Base-by-base conservation (phyloP, 805 yeast species). In the Metschnikowia cerradonensis region DNA sequence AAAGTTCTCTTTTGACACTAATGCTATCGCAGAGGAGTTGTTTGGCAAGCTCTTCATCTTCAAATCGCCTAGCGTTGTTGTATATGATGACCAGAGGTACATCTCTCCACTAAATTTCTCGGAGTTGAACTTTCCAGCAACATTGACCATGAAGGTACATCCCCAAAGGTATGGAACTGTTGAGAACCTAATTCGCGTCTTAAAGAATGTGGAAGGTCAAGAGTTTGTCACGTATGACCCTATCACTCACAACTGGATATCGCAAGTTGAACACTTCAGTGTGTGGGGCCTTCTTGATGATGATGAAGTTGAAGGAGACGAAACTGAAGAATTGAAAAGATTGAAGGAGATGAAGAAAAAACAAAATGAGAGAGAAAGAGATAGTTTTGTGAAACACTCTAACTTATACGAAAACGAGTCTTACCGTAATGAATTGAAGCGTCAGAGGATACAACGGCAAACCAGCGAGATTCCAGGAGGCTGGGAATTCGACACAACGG, bases 201-300 rank as follows among this genome's bases (percentile, higher is more conserved):
- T 86, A 45, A 79, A 80, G 54, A 74, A 71, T 44, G 68, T 76
- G 56, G 76, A 60, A 33, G 96, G 91, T 5, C 89, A 86, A 84
- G 83, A 84, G 54, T 90, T 87, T 63, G 73, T 91, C 13, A 84
- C 90, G 4, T 90, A 84, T 62, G 90, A 87, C 60, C 90, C 90
- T 3, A 75, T 83, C 30, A 79, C 81, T 4, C 88, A 89, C 34
- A 67, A 79, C 4, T 90, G 91, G 90, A 82, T 85, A 1, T 90
- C 89, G 67, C 80, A 76, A 58, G 97, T 91, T 7, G 83, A 86
- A 58, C 99, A 94, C 71, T 94, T 94, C 62, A 90, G 96, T 71
- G 81, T 88, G 5, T 94, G 97, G 97, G 98, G 98, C 6, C 68
- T 94, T 36, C 77, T 85, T 15, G 87, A 83, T 56, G 61, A 56